phyloP scores from a whole-genome alignment of 345 rosid genomes.

The Durio zibethinus region DNA sequence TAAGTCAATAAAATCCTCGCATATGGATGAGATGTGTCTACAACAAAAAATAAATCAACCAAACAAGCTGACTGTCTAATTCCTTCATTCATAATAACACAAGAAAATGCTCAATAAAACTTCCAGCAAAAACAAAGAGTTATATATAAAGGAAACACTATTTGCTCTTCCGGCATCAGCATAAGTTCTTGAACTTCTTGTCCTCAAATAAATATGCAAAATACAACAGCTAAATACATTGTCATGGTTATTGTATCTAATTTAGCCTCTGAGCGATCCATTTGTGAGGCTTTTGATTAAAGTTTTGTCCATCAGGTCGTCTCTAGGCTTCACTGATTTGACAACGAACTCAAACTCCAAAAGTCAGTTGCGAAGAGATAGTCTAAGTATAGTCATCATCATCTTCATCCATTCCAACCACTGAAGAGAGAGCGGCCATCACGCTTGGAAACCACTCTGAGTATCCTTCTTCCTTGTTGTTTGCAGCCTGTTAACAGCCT shows the following conservation, averaged over 20 bases:
- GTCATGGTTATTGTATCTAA: background rate
- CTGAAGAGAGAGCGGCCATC: slow-evolving; percentile 52
- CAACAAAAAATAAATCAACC: no score
- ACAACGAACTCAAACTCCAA: background rate
- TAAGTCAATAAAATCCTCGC: no score
- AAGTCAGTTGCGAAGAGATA: background rate
- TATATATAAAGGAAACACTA: background rate
- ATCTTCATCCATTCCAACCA: slow-evolving; percentile 35
- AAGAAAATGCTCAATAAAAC: background rate
- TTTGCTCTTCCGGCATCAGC: background rate
- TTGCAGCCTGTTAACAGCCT: slow-evolving; percentile 52
- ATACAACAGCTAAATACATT: background rate
- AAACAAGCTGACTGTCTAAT: no score
- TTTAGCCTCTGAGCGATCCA: background rate
- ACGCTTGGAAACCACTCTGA: slow-evolving; percentile 45
- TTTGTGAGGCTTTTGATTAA: background rate
- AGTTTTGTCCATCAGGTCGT: background rate
- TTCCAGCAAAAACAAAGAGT: background rate
- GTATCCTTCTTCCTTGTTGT: slow-evolving; percentile 43
- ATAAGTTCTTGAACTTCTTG: background rate
- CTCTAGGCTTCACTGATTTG: background rate
- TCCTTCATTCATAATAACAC: no score
- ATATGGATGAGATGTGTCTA: no score
- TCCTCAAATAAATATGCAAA: background rate
- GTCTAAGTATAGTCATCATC: background rate